Conservation (phyloP, 176 grass and related monocot species). For the Tuctoria greenei region DNA sequence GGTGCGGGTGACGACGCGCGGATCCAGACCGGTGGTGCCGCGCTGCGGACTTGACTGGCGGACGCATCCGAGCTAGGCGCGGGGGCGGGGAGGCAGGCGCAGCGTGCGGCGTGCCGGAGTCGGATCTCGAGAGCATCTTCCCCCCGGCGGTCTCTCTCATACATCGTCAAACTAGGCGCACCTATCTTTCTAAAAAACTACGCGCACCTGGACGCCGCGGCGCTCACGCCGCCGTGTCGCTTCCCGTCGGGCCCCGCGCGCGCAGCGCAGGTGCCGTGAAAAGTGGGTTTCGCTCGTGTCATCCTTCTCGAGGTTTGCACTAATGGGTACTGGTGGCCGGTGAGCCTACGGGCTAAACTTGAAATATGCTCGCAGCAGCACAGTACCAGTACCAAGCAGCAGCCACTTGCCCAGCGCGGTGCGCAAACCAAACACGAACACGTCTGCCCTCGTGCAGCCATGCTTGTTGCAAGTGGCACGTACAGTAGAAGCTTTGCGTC, state of each 20-base stretch:
- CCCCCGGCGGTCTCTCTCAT: neutral
- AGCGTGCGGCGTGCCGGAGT: conserved; percentile 23
- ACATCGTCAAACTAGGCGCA: no score
- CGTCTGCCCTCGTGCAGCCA: neutral
- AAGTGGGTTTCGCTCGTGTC: neutral
- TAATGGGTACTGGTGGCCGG: neutral
- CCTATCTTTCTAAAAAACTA: no score
- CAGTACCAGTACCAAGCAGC: neutral
- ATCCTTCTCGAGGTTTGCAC: neutral
- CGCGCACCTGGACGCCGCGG: conserved; percentile 12
- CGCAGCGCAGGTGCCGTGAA: neutral
- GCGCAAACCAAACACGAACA: neutral
- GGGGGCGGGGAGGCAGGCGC: neutral
- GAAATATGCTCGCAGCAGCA: neutral
- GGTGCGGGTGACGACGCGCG: neutral
- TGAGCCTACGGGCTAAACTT: neutral
- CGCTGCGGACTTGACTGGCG: neutral
- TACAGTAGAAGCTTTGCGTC: neutral
- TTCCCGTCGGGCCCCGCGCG: neutral
- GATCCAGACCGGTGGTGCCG: neutral
- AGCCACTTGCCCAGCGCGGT: neutral
- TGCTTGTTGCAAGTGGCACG: neutral
- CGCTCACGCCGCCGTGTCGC: neutral
- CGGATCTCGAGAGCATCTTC: conserved; percentile 34
- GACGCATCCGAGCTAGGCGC: neutral